These are phyloP conservation scores for Penicillium decumbens DNA, from an alignment of 2,329 filamentous ascomycete species.

Conservation along the genomic window DNA sequence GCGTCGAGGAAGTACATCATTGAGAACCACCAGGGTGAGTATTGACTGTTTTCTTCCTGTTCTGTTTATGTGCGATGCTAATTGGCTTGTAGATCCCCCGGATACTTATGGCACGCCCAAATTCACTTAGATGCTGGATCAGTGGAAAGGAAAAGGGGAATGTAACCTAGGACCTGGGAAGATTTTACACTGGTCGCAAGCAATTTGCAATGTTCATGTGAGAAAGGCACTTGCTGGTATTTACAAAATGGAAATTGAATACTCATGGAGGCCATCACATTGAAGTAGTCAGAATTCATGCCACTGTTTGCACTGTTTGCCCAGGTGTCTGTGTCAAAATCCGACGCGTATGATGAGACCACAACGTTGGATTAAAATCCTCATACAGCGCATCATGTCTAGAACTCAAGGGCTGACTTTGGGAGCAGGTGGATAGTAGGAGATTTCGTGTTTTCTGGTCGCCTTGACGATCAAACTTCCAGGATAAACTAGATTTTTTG, in stretches of 20 bases:
- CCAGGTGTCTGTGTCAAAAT: background rate
- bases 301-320: background rate
- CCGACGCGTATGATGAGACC: background rate
- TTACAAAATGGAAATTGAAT: background rate
- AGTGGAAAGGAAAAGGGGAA: background rate
- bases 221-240: background rate
- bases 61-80: background rate
- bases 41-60: background rate
- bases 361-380: background rate
- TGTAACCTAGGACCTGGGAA: background rate
- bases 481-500: background rate
- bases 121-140: background rate
- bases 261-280: background rate
- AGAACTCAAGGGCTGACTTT: background rate
- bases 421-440: too few relatives aligned
- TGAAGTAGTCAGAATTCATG: background rate
- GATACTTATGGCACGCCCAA: conserved; percentile 43
- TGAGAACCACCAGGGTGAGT: conserved; percentile 50
- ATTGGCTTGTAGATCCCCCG: conserved; percentile 44
- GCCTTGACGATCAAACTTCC: too few relatives aligned
- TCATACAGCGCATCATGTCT: background rate
- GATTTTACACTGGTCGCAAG: background rate
- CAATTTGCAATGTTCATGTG: background rate
- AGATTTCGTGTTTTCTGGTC: too few relatives aligned
- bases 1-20: conserved; percentile 52